Percentiles rank a stretch among this genome's conserved stretches.
These are phyloP conservation scores for Chaetomium sp. DNA, from an alignment of 2,329 filamentous ascomycete genomes.

Conservation along the genomic window DNA sequence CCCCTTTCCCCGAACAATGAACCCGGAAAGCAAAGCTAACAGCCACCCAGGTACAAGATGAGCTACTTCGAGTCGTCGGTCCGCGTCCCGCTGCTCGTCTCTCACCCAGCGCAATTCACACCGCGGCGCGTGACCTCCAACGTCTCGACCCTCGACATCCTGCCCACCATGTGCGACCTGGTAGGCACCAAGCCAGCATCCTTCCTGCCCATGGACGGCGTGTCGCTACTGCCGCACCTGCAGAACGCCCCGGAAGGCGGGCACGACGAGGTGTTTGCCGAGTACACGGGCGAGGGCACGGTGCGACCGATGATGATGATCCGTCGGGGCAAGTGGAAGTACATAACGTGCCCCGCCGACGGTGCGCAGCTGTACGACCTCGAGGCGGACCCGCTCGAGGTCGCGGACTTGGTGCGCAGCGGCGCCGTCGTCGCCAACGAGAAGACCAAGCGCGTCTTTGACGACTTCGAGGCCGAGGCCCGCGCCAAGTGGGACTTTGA, in stretches of 20 bases:
- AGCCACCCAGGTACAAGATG: constrained; percentile 78
- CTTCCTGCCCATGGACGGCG: constrained; percentile 81
- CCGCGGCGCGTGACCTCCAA: constrained; percentile 79
- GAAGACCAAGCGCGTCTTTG: constrained; percentile 54
- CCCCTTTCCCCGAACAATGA: neutral
- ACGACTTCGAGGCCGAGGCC: constrained; percentile 74
- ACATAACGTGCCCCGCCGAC: constrained; percentile 81
- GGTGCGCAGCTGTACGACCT: constrained; percentile 85
- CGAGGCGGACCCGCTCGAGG: constrained; percentile 70
- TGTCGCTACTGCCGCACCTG: constrained; percentile 78
- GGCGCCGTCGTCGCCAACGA: constrained; percentile 40
- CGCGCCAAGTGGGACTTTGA: constrained; percentile 78
- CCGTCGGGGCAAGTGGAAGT: constrained; percentile 85
- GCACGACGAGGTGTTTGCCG: constrained; percentile 86
- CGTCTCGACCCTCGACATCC: constrained; percentile 86
- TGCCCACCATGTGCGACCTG: constrained; percentile 85
- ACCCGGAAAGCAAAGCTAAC: neutral
- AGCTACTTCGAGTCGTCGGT: constrained; percentile 91
- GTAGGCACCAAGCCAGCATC: constrained; percentile 70
- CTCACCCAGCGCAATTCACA: constrained; percentile 73
- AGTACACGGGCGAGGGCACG: constrained; percentile 94
- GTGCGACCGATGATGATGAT: constrained; percentile 93
- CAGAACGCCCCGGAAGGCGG: constrained; percentile 59
- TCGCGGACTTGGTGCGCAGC: constrained; percentile 67
- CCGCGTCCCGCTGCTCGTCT: constrained; percentile 83